Evolutionary conservation across 345 rosid species (phyloP), one percentile per base, ranked within the genome.

Genomic region (Aquilaria malaccensis): DNA sequence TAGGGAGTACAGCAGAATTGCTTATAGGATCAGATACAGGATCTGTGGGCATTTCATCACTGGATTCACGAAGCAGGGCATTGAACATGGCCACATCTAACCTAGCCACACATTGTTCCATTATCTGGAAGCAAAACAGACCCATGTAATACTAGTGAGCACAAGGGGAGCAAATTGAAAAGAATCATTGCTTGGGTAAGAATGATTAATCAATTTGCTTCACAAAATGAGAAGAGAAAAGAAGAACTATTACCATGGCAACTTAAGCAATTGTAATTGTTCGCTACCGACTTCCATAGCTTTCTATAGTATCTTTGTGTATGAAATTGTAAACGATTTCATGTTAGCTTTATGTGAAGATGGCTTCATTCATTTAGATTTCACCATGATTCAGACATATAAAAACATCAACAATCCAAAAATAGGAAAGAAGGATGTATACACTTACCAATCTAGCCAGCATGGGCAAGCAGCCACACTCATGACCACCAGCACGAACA

Each of bases 21-120:
- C 86, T 78, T 62, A 89, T 87, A 69, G 97, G 98, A 65, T 93
- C 97, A 69, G 95, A 87, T 3, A 89, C 85, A 65, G 98, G 97
- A 79, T 89, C 99, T 14, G 94, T 87, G 52, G 96, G 96, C 61
- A 85, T 86, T 51, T 81, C 94, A 55, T 87, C 91, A 66, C 60
- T 83, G 59, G 95, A 85, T 64, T 89, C 99, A 67, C 92, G 92
- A 65, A 89, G 99, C 69, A 94, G 82, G 50, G 99, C 99, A 78
- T 89, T 94, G 85, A 94, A 89, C 90, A 89, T 89, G 48, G 95
- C 99, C 56, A 87, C 95, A 76, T 94, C 99, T 71, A 94, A 71
- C 67, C 99, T 79, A 67, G 89, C 83, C 75, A 89, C 91, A 9
- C 97, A 89, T 67, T 93, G 92, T 80, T 89, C 95, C 98, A 93